A percentile compares a stretch with the other conserved stretches of the same genome.
These are phyloP conservation scores for Pholiota microspora DNA, from an alignment of 768 basidiomycete species.

Conservation along the genomic window DNA sequence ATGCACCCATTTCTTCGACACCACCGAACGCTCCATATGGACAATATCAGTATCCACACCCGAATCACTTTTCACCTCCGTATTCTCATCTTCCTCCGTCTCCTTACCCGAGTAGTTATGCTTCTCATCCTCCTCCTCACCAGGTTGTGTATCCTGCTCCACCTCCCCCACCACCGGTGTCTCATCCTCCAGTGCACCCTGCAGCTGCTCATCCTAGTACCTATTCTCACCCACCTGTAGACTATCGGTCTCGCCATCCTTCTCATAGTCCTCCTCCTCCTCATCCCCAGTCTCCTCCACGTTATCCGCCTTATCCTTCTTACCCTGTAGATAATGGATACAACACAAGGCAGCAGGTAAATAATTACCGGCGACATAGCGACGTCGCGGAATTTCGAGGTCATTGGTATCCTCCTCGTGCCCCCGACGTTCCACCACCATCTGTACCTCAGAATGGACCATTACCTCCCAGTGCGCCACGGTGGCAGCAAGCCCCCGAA, in stretches of 20 bases:
- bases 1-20: not conserved
- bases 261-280: conserved; percentile 3
- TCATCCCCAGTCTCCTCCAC: conserved; percentile 8
- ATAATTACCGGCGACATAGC: conserved; percentile 12
- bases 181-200: not conserved
- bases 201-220: not conserved
- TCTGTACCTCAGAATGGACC: conserved; percentile 19
- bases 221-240: not conserved
- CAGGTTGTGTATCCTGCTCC: conserved; percentile 10
- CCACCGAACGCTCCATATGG: conserved; percentile 2
- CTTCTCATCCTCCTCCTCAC: conserved; percentile 1
- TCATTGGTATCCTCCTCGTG: conserved; percentile 4
- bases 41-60: conserved; percentile 3
- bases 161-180: not conserved
- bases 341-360: conserved; percentile 7
- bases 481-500: not conserved
- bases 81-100: conserved; percentile 6
- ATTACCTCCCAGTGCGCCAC: not conserved
- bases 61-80: not conserved
- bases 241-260: not conserved
- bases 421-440: not conserved
- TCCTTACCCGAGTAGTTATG: conserved; percentile 2
- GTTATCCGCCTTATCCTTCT: conserved; percentile 7
- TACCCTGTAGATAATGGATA: conserved; percentile 5
- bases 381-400: conserved; percentile 10